Evolutionary conservation across 2,329 filamentous ascomycete genomes (phyloP), one percentile per base, ranked within the genome.

Genomic region (Pseudogymnoascus sp.): DNA sequence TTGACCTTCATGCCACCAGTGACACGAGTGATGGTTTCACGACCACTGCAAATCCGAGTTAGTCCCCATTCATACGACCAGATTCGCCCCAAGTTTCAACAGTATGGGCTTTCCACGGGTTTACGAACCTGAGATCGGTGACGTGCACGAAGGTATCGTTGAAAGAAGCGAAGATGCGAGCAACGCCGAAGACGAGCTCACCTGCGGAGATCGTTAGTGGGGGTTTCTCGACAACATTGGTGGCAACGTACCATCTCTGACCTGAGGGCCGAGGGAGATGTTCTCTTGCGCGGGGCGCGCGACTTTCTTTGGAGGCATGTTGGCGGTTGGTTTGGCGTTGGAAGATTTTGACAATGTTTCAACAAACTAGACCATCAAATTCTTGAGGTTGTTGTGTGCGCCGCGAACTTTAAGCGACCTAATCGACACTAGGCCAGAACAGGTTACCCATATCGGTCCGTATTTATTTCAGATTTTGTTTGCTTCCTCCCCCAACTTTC

Each of bases 1-100:
- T 99, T 99, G 87, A 99, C 94, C 87, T 99, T 99, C 94, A 99
- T 99, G 78, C 95, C 95, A 84, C 95, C 94, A 75, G 95, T 99
- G 73, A 99, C 93, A 91, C 94, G 92, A 87, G 87, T 91, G 84
- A 99, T 97, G 83, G 95, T 99, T 90, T 99, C 94, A 82, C 94
- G 94, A 83, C 94, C 94, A 83, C 91, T 95, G 84, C 79, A 84
- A 86, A 86, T 81, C 82, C 82, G 84, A 76, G 82, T 88, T 81
- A 88, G 85, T 81, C 80, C 82, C 69, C 78, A 71, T 75, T 75
- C 73, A 72, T 66, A 71, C 68, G 67, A 69, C 64, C 39, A 60
- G 23, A 73, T 66, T 71, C 68, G 69, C 69, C 69, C 64, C 45
- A 52, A 23, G 42, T 62, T 38, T 64, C 28, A 52, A 55, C 22